These are phyloP conservation scores for Zoysia matrella DNA, from an alignment of 202 grass and related monocot species.

Conservation along the genomic window DNA sequence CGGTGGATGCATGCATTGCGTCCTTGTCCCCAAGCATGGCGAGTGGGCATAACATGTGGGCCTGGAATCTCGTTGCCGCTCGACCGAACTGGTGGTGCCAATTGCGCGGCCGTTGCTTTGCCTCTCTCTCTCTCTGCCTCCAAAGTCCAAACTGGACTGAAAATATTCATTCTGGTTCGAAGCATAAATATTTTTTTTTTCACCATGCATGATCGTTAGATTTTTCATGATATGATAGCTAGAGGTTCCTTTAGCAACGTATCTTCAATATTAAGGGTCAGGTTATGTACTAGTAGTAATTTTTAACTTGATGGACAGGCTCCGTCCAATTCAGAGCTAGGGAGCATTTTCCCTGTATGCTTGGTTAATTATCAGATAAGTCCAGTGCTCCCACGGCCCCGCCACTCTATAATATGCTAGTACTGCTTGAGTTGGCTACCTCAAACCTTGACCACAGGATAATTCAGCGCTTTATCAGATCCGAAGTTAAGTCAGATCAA, in stretches of 20 bases:
- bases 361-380: neutral
- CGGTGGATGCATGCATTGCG: neutral
- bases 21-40: constrained; percentile 22
- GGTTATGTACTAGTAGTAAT: too few species aligned
- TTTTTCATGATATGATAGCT: neutral
- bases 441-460: constrained; percentile 18
- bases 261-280: neutral
- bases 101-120: neutral
- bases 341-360: too few species aligned
- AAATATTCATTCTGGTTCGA: neutral
- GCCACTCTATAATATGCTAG: neutral
- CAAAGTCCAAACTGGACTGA: neutral
- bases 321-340: too few species aligned
- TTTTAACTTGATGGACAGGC: too few species aligned
- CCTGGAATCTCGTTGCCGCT: constrained; percentile 16
- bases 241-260: neutral
- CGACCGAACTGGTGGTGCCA: constrained; percentile 11
- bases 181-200: neutral
- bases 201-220: neutral
- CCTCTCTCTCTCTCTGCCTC: neutral
- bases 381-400: neutral
- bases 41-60: constrained; percentile 39
- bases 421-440: neutral
- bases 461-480: constrained; percentile 3
- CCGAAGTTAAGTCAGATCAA: neutral